These are phyloP conservation scores for Cyberlindnera samutprakarnensis DNA, from an alignment of 805 yeast genomes.

Conservation along the genomic window DNA sequence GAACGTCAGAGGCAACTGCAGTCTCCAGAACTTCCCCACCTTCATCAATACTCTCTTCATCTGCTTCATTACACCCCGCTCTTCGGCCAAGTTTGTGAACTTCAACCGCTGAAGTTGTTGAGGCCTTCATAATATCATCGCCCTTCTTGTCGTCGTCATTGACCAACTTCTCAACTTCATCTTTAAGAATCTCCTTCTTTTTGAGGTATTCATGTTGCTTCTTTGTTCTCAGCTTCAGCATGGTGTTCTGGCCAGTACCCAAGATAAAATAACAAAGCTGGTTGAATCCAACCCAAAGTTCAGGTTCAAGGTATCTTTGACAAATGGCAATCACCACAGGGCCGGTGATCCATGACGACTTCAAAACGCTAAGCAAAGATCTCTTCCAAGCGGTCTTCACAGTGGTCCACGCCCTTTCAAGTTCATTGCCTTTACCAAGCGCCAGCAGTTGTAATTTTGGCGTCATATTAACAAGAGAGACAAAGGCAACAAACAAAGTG, in stretches of 20 bases:
- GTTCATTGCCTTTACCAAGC: slow-evolving; percentile 4
- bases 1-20: too few relatives aligned
- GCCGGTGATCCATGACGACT: slow-evolving; percentile 47
- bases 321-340: slow-evolving; percentile 45
- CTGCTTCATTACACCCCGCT: too few relatives aligned
- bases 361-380: slow-evolving; percentile 40
- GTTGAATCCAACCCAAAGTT: slow-evolving; percentile 60
- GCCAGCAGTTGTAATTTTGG: slow-evolving; percentile 12
- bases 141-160: slow-evolving; percentile 5
- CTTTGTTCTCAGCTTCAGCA: slow-evolving; percentile 35
- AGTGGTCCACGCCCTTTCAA: slow-evolving; percentile 6
- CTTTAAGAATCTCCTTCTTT: slow-evolving; percentile 16
- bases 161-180: slow-evolving; percentile 10
- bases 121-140: too few relatives aligned
- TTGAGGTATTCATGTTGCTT: slow-evolving; percentile 12
- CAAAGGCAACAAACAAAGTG: slow-evolving; percentile 42
- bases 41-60: too few relatives aligned
- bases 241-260: slow-evolving; percentile 56
- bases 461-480: slow-evolving; percentile 39
- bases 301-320: slow-evolving; percentile 48
- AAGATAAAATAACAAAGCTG: slow-evolving; percentile 48
- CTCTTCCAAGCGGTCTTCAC: slow-evolving; percentile 26
- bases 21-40: too few relatives aligned
- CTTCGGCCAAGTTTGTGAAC: too few relatives aligned
- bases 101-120: too few relatives aligned